Percentiles rank a stretch among this genome's conserved stretches.
Evolutionary conservation across 2,329 filamentous ascomycete genomes (phyloP).

Genomic region (Pleurostoma richardsiae): DNA sequence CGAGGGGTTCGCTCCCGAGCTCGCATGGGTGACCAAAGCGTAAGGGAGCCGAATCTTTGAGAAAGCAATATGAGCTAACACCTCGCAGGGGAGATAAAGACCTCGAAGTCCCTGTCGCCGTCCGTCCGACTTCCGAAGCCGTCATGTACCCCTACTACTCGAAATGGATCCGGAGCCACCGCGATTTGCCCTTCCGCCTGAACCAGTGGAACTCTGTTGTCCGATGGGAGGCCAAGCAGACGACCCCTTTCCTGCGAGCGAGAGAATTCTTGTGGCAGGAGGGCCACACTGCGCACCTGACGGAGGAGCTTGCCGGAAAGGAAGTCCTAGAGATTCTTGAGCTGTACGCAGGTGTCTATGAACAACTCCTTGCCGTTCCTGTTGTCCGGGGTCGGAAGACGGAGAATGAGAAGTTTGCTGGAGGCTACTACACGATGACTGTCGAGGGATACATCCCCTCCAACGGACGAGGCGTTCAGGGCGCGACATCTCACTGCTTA

Average conservation of each 20-base stretch:
- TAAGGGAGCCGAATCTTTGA: constrained; percentile 31
- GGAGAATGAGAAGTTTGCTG: constrained; percentile 96
- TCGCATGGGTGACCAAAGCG: constrained; percentile 85
- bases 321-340: constrained; percentile 94
- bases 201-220: constrained; percentile 97
- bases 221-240: constrained; percentile 96
- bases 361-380: constrained; percentile 88
- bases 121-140: constrained; percentile 64
- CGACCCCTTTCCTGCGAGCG: constrained; percentile 79
- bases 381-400: constrained; percentile 94
- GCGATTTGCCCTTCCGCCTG: constrained; percentile 86
- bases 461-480: constrained; percentile 94
- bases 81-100: constrained; percentile 74
- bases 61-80: constrained; percentile 13
- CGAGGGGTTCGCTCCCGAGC: constrained; percentile 94
- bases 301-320: constrained; percentile 70
- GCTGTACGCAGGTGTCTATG: constrained; percentile 86
- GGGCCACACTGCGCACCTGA: constrained; percentile 85
- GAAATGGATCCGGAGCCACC: constrained; percentile 95
- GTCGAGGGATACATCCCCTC: constrained; percentile 95
- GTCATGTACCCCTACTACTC: constrained; percentile 96
- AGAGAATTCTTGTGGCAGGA: constrained; percentile 99
- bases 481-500: constrained; percentile 79
- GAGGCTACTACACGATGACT: constrained; percentile 93
- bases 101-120: constrained; percentile 69